Evolutionary conservation across 1,139 yeast species (phyloP), one percentile per base, ranked within the genome.

Genomic region (Kazachstania sp.): DNA sequence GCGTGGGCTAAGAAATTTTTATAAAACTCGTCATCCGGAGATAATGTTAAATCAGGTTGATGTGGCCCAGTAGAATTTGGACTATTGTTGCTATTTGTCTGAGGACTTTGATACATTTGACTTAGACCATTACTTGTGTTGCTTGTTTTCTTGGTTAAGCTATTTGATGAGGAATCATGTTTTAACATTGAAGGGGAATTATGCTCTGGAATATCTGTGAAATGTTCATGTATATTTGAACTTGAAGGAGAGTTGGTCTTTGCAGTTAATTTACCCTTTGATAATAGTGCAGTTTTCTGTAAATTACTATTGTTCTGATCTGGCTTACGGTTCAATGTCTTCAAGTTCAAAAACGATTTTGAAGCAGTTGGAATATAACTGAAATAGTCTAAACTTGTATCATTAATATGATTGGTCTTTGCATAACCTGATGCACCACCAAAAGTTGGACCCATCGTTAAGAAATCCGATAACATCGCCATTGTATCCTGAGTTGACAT

Each of bases 1-100:
- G 73, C 76, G 45, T 81, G 78, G 1, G 48, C 37, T 35, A 54
- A 36, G 52, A 83, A 79, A 65, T 81, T 83, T 51, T 78, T 72
- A 45, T 86, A 59, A 94, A 94, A 77, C 61, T 83, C 80, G 52
- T 77, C 73, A 48, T 69, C 66, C 7, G 29, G 20, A 29, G 42
- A 39, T 19, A 39, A 18, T 18, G 30, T 39, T 20, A 39, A 13
- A 15, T 39, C 42, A 3, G 13, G 26, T 16, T 39, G 23, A 15
- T 42, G 23, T 12, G 41, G 41, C 15, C 34, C 35, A 23, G 41
- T 20, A n/a, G 44, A n/a, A 35, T 30, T 36, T 20, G 39, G 30
- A 28, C 38, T 42, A 18, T 28, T 36, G 18, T 36, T 36, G 19
- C 31, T 42, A 9, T 41, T 32, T 4, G 23, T 26, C 16, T 20